Percentiles rank a stretch among this genome's conserved stretches.
Evolutionary conservation across 2,329 filamentous ascomycete genomes (phyloP).

Genomic region (Thielaviopsis punctulata): DNA sequence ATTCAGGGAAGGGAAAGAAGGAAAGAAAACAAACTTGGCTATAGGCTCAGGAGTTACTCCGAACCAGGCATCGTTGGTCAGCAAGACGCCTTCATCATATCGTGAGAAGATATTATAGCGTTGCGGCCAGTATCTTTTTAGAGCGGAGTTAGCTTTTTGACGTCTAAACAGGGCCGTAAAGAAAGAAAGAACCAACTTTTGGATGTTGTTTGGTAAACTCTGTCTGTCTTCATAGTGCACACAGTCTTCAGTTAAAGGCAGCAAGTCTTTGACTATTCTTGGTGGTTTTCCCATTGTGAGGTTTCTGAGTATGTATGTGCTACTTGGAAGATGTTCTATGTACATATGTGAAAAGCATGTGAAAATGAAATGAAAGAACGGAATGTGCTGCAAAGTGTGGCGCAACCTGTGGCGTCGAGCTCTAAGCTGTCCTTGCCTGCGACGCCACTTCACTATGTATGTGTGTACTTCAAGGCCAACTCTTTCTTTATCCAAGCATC

Average conservation of each 20-base stretch:
- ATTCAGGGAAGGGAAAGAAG: neutral
- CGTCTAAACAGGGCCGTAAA: neutral
- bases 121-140: conserved; percentile 69
- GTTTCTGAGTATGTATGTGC: too few species aligned
- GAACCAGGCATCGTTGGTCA: conserved; percentile 94
- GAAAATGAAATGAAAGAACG: neutral
- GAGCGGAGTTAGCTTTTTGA: neutral
- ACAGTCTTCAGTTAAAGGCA: conserved; percentile 43
- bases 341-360: neutral
- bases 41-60: conserved; percentile 90
- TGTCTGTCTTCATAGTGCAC: conserved; percentile 55
- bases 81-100: conserved; percentile 74
- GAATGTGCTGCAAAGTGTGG: neutral
- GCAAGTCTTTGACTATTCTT: conserved; percentile 14
- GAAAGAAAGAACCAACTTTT: conserved; percentile 46
- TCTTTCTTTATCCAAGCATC: neutral
- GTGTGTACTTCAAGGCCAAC: too few species aligned
- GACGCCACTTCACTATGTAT: neutral
- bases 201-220: conserved; percentile 67
- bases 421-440: neutral
- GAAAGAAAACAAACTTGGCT: conserved; percentile 43
- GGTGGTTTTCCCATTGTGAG: neutral
- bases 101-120: conserved; percentile 71
- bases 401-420: neutral
- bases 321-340: neutral